phyloP scores from a whole-genome alignment of 306 rosid species.

The Neltuma alba region DNA sequence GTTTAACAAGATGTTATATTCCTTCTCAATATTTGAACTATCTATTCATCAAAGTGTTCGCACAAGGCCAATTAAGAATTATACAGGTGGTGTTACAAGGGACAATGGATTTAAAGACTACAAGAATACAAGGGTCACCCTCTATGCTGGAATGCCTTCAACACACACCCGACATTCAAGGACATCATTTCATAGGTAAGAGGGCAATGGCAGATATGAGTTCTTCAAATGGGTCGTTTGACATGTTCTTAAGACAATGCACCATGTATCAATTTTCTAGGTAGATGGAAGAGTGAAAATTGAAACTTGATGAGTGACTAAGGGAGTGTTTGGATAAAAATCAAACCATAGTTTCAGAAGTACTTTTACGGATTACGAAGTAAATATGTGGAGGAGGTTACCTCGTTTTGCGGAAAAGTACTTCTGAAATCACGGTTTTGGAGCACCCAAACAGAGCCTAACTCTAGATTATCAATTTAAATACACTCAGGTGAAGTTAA shows the following conservation, averaged over 20 bases:
- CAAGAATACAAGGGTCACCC: background rate
- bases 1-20: background rate
- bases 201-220: background rate
- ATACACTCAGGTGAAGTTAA: background rate
- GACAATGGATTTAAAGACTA: conserved; percentile 1
- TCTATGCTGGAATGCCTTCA: conserved; percentile 12
- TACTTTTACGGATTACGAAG: no score
- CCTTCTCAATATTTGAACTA: background rate
- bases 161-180: background rate
- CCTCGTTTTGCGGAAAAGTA: no score
- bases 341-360: no score
- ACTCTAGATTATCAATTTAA: background rate
- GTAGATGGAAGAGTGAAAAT: background rate
- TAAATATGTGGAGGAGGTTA: no score
- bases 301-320: background rate
- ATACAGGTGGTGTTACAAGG: background rate
- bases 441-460: no score
- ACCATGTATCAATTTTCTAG: conserved; percentile 2
- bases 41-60: background rate
- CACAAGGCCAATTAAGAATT: background rate
- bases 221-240: background rate
- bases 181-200: background rate
- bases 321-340: no score
- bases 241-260: background rate
- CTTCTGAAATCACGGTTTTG: no score